Evolutionary conservation across 208 protist species (phyloP).

Genomic region (Leishmania tarentolae): DNA sequence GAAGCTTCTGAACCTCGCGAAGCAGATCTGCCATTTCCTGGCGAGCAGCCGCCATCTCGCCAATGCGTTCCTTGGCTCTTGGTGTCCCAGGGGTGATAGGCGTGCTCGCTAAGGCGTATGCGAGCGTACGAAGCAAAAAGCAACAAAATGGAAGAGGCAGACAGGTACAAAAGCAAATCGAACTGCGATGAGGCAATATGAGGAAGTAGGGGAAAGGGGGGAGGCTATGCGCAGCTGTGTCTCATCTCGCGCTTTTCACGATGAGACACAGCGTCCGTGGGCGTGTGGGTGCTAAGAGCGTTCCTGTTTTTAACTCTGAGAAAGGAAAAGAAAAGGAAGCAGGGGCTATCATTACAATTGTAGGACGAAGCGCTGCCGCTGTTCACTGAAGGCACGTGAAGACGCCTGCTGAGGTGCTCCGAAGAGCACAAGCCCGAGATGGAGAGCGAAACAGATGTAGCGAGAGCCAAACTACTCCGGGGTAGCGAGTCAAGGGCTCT

Average conservation of each 20-base stretch:
- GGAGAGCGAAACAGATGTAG: neutral
- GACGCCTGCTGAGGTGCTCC: neutral
- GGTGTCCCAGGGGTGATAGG: neutral
- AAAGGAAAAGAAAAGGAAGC: slow-evolving; percentile 8
- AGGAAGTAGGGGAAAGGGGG: neutral
- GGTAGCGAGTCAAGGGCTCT: neutral
- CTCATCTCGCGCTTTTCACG: neutral
- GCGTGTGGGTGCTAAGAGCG: neutral
- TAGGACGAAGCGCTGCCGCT: neutral
- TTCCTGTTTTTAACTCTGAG: neutral
- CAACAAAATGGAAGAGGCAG: slow-evolving; percentile 5
- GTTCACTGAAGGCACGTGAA: neutral
- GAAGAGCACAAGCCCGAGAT: neutral
- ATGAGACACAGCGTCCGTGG: neutral
- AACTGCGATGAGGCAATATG: neutral
- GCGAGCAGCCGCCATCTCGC: slow-evolving; percentile 37
- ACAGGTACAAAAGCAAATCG: neutral
- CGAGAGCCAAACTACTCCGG: neutral
- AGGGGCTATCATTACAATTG: neutral
- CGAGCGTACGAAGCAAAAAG: neutral
- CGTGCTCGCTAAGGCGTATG: neutral
- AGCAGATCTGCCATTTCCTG: slow-evolving; percentile 66
- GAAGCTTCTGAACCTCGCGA: slow-evolving; percentile 76
- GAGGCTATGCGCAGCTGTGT: neutral
- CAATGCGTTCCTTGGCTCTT: neutral